Base-by-base conservation (phyloP, 352 stramenopile species). In the Phytopythium helicoides region DNA sequence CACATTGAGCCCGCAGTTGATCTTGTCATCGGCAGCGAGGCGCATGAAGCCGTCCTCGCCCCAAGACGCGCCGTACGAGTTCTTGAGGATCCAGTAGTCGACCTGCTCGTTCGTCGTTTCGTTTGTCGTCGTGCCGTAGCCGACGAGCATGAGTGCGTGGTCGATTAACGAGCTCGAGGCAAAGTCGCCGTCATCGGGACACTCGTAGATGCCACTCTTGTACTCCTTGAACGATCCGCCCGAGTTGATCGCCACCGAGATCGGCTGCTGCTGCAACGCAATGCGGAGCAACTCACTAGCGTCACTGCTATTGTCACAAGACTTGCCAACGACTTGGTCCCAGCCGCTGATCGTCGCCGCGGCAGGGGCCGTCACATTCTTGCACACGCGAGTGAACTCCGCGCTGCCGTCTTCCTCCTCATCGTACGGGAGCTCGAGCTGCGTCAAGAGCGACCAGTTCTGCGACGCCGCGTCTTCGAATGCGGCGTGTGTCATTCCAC, bases 51-150 rank as follows among this genome's bases (percentile, higher is more conserved):
- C 76, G 39, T 85, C 76, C 26, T 89, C 75, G 6, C 82, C 80
- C 83, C 83, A 93, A 19, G 71, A 72, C 15, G 63, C 56, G 4
- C 76, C 68, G 68, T 93, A 93, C 54, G 80, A 93, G 65, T 93
- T 93, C 56, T 93, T 93, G 18, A 93, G 54, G 37, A 91, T 78
- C 83, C 83, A 91, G 37, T 86, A 93, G 38, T 87, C 60, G 3
- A 61, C 60, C 51, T 70, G 38, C 37, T 67, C 48, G 19, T 73
- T 72, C 3, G 11, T 57, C 40, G 51, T 37, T 25, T 34, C 56
- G 58, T 60, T 35, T 22, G 23, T 61, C 31, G 68, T 47, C 5
- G 56, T 64, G 31, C 70, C 81, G 59, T 93, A 91, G 28, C 83
- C 83, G 3, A 93, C 83, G 14, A 93, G 71, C 45, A 90, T 57